Percentiles rank a stretch among this genome's conserved stretches.
Conservation (phyloP, 1,139 yeast species). For the Saccharomyces hybrid region DNA sequence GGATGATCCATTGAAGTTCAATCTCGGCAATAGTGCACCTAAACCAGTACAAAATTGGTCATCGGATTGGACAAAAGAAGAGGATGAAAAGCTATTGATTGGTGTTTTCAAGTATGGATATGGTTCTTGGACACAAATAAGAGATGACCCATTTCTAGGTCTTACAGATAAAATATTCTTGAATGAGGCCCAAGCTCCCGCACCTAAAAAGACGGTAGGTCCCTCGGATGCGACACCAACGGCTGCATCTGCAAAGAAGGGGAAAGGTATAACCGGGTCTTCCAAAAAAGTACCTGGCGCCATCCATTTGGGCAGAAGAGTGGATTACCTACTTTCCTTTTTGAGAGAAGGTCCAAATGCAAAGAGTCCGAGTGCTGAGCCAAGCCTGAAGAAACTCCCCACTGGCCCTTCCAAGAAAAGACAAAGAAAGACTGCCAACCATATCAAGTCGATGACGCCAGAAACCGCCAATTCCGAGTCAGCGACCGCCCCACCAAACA, state of each 20-base stretch:
- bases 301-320: slow-evolving; percentile 88
- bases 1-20: slow-evolving; percentile 51
- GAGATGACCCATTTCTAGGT: slow-evolving; percentile 91
- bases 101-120: slow-evolving; percentile 93
- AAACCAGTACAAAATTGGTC: slow-evolving; percentile 89
- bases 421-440: not conserved
- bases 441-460: slow-evolving; percentile 3
- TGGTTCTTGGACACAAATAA: slow-evolving; percentile 88
- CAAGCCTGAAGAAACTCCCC: slow-evolving; percentile 15
- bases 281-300: slow-evolving; percentile 78
- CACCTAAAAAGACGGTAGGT: not conserved
- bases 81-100: slow-evolving; percentile 78
- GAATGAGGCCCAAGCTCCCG: slow-evolving; percentile 33
- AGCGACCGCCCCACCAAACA: slow-evolving; percentile 5
- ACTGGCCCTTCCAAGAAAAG: not conserved
- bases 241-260: slow-evolving; percentile 15
- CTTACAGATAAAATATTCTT: slow-evolving; percentile 77
- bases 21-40: slow-evolving; percentile 47
- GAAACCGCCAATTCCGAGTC: slow-evolving; percentile 1
- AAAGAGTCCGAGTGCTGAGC: slow-evolving; percentile 9
- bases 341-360: slow-evolving; percentile 29
- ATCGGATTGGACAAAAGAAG: slow-evolving; percentile 74
- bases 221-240: slow-evolving; percentile 4
- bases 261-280: slow-evolving; percentile 21
- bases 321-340: slow-evolving; percentile 73